Evolutionary conservation across 257 asterid species (phyloP).

Genomic region (Ilex aquifolium): DNA sequence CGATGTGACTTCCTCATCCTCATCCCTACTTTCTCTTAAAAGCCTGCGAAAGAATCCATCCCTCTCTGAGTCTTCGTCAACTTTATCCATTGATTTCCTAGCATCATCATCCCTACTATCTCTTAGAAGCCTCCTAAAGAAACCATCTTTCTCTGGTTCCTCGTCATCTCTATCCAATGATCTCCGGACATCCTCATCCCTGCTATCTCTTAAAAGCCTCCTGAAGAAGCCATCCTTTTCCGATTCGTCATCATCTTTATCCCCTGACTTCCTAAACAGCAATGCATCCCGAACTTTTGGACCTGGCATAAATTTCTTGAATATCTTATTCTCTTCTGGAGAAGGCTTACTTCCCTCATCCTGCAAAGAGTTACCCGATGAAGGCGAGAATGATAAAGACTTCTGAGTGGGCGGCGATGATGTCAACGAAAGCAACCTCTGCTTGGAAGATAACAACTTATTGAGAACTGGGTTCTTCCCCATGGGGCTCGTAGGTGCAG

Average conservation of each 20-base stretch:
- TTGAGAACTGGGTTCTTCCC: constrained; percentile 79
- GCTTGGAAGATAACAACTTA: constrained; percentile 74
- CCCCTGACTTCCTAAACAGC: constrained; percentile 69
- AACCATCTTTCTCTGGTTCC: constrained; percentile 73
- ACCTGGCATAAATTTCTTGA: constrained; percentile 76
- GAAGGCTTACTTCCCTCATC: constrained; percentile 53
- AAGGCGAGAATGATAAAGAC: constrained; percentile 47
- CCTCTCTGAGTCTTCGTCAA: constrained; percentile 64
- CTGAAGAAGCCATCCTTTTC: constrained; percentile 67
- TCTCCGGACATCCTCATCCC: constrained; percentile 55
- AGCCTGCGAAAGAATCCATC: constrained; percentile 75
- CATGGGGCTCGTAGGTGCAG: constrained; percentile 31
- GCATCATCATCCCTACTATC: constrained; percentile 27
- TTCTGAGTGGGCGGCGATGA: constrained; percentile 59
- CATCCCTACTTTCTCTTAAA: constrained; percentile 76
- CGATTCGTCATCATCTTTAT: constrained; percentile 45
- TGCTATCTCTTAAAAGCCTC: constrained; percentile 57
- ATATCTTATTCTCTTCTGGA: constrained; percentile 69
- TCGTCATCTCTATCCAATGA: constrained; percentile 57
- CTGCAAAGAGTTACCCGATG: constrained; percentile 44
- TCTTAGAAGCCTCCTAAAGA: constrained; percentile 59
- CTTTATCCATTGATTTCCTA: constrained; percentile 35
- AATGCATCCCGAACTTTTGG: constrained; percentile 71
- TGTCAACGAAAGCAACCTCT: constrained; percentile 64
- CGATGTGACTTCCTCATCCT: constrained; percentile 59